Evolutionary conservation across 331 rosid genomes (phyloP), one percentile per base, ranked within the genome.

Genomic region (Quercus lobata): DNA sequence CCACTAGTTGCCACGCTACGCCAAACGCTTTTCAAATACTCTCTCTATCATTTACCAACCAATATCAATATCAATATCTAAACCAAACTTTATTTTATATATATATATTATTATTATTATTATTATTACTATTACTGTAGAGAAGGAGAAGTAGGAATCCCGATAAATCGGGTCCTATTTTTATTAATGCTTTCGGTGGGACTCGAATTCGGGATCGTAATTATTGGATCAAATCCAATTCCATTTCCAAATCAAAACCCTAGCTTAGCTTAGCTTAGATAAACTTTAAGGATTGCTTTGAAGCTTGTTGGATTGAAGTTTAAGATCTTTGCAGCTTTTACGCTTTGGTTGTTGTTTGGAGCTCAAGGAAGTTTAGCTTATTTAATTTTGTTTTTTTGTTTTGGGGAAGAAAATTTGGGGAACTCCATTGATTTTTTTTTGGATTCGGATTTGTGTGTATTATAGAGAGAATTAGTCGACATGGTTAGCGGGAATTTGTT

Each of bases 401-500:
- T 32, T 32, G 52, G 83, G 46, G 78, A 58, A 24, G 74, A 35
- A 17, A 35, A 18, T 68, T 9, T 9, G 15, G 35, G 72, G 29
- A 35, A 34, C 12, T 24, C 17, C 30, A 10, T 61, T 25, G 18
- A 27, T 6, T 61, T 19, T 19, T 68, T 35, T 68, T 41, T 41
- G 49, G 53, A 24, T 68, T 68, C 22, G 75, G 58, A 16, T 29
- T 66, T 35, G 58, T 61, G 41, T 30, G n/a, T 24, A 57, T 27
- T 70, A 78, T 27, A 58, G 73, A 37, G 66, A 19, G 66, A 19
- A 35, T 22, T 55, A 29, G 35, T 75, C 77, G 70, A 69, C 62
- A 95, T 96, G 99, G 90, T 96, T 71, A 87, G 84, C 77, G 92
- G 93, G 27, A 83, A 81, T 78, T 61, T 96, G 72, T 96, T 96